phyloP scores from a whole-genome alignment of 1,284 basidiomycete genomes.

The Pseudozyma thailandica region DNA sequence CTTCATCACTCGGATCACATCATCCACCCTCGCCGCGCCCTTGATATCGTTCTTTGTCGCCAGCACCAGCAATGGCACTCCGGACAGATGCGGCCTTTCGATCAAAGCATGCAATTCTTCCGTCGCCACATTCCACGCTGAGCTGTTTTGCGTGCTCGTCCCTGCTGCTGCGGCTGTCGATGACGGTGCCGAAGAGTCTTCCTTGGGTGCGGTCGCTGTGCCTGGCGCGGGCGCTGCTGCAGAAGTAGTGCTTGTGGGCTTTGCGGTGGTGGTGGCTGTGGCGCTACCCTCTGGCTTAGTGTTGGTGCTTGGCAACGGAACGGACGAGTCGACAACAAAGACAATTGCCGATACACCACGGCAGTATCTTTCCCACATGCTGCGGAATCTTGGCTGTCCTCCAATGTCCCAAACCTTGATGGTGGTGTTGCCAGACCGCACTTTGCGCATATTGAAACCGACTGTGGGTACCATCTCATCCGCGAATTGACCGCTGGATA shows the following conservation, averaged over 20 bases:
- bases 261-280: neutral
- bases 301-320: constrained; percentile 31
- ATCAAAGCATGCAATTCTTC: constrained; percentile 91
- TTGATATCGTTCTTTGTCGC: constrained; percentile 96
- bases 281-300: neutral
- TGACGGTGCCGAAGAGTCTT: constrained; percentile 1
- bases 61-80: constrained; percentile 89
- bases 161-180: constrained; percentile 4
- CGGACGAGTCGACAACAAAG: constrained; percentile 72
- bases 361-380: constrained; percentile 91
- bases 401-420: constrained; percentile 95
- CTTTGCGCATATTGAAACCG: constrained; percentile 82
- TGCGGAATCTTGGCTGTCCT: constrained; percentile 92
- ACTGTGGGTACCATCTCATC: constrained; percentile 94
- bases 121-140: constrained; percentile 74
- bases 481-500: constrained; percentile 81
- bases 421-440: constrained; percentile 87
- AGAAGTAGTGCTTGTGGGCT: constrained; percentile 1
- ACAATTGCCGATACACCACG: constrained; percentile 92
- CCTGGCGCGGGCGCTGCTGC: constrained; percentile 6
- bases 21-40: constrained; percentile 82
- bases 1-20: constrained; percentile 84
- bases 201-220: constrained; percentile 6
- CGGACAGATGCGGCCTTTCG: constrained; percentile 76
- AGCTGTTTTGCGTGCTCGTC: constrained; percentile 13